phyloP scores from a whole-genome alignment of 176 grass and related monocot genomes.

The Oryza nivara region DNA sequence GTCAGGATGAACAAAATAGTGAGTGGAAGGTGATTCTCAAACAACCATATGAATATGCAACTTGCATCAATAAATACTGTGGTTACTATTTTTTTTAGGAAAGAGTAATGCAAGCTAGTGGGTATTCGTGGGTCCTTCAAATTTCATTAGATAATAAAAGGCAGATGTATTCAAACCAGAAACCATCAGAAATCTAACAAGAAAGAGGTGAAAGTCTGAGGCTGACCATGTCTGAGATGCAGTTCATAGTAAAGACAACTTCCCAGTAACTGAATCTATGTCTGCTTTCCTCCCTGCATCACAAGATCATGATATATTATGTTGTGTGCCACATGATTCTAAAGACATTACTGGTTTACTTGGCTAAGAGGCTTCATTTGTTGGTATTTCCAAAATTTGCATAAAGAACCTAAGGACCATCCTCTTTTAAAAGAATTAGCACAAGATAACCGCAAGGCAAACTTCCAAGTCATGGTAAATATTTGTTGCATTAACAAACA shows the following conservation, averaged over 20 bases:
- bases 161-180: neutral
- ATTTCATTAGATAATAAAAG: neutral
- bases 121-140: neutral
- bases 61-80: neutral
- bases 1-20: neutral
- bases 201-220: neutral
- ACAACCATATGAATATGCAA: neutral
- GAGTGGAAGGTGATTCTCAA: neutral
- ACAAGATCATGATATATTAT: slow-evolving; percentile 20
- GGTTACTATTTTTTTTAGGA: neutral
- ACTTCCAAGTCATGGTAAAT: neutral
- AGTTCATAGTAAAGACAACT: slow-evolving; percentile 59
- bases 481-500: slow-evolving; percentile 7
- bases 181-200: slow-evolving; percentile 6
- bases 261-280: slow-evolving; percentile 78
- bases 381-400: neutral
- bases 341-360: neutral
- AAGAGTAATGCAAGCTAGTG: neutral
- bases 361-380: neutral
- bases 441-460: neutral
- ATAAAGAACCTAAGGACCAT: neutral
- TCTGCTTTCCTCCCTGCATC: slow-evolving; percentile 77
- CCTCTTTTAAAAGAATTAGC: neutral
- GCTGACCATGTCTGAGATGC: slow-evolving; percentile 14
- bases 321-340: neutral